These are phyloP conservation scores for Panaeolus papilionaceus DNA, from an alignment of 768 basidiomycete genomes.

Conservation along the genomic window DNA sequence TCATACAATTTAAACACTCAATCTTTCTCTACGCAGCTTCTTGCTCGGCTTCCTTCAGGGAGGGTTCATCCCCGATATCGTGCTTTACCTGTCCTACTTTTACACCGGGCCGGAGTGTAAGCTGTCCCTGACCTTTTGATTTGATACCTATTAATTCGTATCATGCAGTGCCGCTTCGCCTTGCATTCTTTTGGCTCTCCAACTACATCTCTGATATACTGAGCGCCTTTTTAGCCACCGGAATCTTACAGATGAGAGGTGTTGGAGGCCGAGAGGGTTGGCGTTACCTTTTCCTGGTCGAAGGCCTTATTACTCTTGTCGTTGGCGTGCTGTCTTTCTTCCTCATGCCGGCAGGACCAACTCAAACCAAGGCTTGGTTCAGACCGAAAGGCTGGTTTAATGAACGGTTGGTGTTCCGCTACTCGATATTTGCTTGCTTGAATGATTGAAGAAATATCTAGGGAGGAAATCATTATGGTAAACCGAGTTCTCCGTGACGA, in stretches of 20 bases:
- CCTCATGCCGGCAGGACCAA: constrained; percentile 67
- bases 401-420: constrained; percentile 47
- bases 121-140: constrained; percentile 25
- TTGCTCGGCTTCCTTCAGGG: constrained; percentile 67
- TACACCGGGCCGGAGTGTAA: constrained; percentile 63
- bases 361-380: constrained; percentile 65
- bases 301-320: constrained; percentile 55
- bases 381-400: constrained; percentile 71
- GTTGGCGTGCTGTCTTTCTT: constrained; percentile 60
- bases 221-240: constrained; percentile 69
- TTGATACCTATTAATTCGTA: neutral
- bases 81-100: constrained; percentile 70
- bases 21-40: constrained; percentile 37
- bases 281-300: constrained; percentile 65
- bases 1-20: neutral
- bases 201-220: constrained; percentile 60
- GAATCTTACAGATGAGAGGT: constrained; percentile 61
- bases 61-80: constrained; percentile 68
- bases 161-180: constrained; percentile 60
- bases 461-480: constrained; percentile 69
- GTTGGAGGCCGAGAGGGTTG: constrained; percentile 59
- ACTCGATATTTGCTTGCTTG: neutral
- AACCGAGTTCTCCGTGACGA: constrained; percentile 70
- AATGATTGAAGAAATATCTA: constrained; percentile 27
- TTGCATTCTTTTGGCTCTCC: constrained; percentile 74